Evolutionary conservation across 192 early-diverging fungal species (phyloP).

Genomic region (Coemansia sp.): DNA sequence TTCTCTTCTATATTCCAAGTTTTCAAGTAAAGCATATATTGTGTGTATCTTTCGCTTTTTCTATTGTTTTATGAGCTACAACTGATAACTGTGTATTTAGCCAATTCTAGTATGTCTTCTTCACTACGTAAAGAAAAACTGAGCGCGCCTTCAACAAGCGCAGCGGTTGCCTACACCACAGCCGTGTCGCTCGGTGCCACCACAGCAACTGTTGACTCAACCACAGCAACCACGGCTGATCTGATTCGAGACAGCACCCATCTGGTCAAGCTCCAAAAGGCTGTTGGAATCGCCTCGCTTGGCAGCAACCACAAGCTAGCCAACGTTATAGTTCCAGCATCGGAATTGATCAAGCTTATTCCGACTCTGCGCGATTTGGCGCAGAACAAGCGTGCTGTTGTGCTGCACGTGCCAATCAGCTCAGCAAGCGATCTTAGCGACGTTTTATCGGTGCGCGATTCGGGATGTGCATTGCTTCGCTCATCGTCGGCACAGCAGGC

Average conservation of each 20-base stretch:
- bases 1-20: no score
- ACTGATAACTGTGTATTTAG: no score
- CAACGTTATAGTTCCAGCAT: constrained; percentile 18
- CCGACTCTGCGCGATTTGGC: constrained; percentile 34
- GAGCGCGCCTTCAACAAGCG: constrained; percentile 22
- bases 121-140: constrained; percentile 17
- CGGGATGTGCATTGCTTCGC: constrained; percentile 74
- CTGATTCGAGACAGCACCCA: constrained; percentile 10
- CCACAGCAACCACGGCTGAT: neutral
- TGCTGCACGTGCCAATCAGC: constrained; percentile 31
- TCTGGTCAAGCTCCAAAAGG: constrained; percentile 19
- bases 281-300: constrained; percentile 18
- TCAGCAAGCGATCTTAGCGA: constrained; percentile 51
- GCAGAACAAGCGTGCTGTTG: constrained; percentile 20
- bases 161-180: constrained; percentile 36
- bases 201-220: constrained; percentile 11
- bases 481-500: constrained; percentile 77
- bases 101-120: constrained; percentile 14
- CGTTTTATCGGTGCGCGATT: constrained; percentile 71
- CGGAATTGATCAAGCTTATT: constrained; percentile 34
- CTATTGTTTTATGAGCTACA: neutral
- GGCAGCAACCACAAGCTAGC: neutral
- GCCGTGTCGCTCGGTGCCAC: constrained; percentile 18
- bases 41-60: no score
- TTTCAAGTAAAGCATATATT: no score